phyloP scores from a whole-genome alignment of 148 eudicot genomes.

The Limonium bicolor region DNA sequence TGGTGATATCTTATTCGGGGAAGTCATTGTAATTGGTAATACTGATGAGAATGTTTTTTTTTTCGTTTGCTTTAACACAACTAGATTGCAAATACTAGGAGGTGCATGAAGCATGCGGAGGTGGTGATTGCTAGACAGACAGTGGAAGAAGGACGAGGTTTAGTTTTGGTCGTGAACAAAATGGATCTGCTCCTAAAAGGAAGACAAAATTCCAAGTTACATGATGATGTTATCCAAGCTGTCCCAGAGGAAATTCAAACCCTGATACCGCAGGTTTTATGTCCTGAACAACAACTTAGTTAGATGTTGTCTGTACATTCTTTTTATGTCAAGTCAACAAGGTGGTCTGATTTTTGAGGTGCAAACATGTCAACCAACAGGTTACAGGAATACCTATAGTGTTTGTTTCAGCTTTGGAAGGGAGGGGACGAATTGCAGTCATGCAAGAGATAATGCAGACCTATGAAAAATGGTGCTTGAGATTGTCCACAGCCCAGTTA shows the following conservation, averaged over 20 bases:
- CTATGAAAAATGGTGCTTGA: conserved; percentile 82
- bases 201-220: conserved; percentile 27
- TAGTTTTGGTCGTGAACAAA: conserved; percentile 84
- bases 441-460: conserved; percentile 69
- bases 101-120: conserved; percentile 86
- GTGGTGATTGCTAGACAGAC: conserved; percentile 90
- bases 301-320: background rate
- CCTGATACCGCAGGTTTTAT: conserved; percentile 88
- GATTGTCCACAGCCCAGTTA: conserved; percentile 86
- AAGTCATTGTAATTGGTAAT: too few relatives aligned
- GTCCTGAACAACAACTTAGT: conserved; percentile 3
- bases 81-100: conserved; percentile 59
- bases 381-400: conserved; percentile 90
- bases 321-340: too few relatives aligned
- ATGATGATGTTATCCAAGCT: conserved; percentile 46
- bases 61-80: background rate
- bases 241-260: conserved; percentile 89
- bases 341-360: background rate
- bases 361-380: conserved; percentile 15
- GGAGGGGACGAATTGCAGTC: conserved; percentile 56
- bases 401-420: conserved; percentile 81
- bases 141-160: conserved; percentile 96
- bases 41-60: background rate
- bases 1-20: too few relatives aligned
- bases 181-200: conserved; percentile 77